Base-by-base conservation (phyloP, 306 rosid genomes). In the Vigna hirtella region DNA sequence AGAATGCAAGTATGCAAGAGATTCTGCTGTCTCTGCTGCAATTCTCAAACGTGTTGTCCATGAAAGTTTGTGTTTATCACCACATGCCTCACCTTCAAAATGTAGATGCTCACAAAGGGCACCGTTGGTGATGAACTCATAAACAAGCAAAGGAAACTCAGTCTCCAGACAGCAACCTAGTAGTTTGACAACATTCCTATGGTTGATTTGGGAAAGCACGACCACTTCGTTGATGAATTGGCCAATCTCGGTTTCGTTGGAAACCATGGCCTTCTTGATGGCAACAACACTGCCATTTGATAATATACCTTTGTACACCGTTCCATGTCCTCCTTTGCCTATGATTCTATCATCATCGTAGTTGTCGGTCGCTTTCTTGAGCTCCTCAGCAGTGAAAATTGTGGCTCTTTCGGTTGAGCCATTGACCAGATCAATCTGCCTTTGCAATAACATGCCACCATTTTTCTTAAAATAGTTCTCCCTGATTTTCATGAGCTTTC, bases 141-240 rank as follows among this genome's bases (percentile, higher is more conserved):
- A 56, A 8, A 73, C 67, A 73, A 73, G 77, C 6, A 73, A 38
- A 40, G 77, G 77, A 57, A 57, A 48, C 15, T 73, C 43, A 4
- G 68, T 57, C 24, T 73, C 77, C 16, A 73, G 57, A 73, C 77
- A 73, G 16, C 77, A 73, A 56, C 77, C 77, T 24, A 57, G 16
- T 24, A 65, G 51, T 18, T 18, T 65, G 71, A 40, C 71, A 10
- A 65, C 71, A 3, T 65, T 40, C 51, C 71, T 76, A 0, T 83
- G 86, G 61, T 70, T 81, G 65, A 83, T 77, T 78, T 83, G 87
- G n/a, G 85, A 74, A 0, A 83, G 77, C 18, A 83, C 74, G 6
- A 83, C 24, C 24, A 83, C 84, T 43, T 86, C 85, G 4, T 86
- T 86, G 0, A 83, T 81, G 59, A 86, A 83, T 57, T 86, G 86